Base-by-base conservation (phyloP, 768 basidiomycete species). In the Boletus fagicola region DNA sequence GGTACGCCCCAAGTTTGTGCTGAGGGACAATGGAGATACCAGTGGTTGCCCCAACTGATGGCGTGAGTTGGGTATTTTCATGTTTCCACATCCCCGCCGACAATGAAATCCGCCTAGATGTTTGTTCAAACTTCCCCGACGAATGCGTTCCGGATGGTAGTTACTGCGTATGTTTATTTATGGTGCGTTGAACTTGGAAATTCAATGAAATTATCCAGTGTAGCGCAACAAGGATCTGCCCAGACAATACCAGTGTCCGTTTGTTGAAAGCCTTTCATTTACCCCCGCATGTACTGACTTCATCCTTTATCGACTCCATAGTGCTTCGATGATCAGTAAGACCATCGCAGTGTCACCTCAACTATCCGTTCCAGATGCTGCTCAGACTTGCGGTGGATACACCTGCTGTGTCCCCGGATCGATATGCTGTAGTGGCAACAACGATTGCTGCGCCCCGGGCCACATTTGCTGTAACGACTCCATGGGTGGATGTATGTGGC, bases 401-500 rank as follows among this genome's bases (percentile, higher is more conserved):
- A 2, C 16, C 28, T 68, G 68, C 18, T 68, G 66, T 26, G 0
- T 13, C 1, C 0, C 55, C 13, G 61, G 57, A 31, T 45, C 58
- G n/a, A 24, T 9, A 12, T 67, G 65, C 46, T 67, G 66, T 36
- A 44, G 0, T 4, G 62, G 20, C 24, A 33, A 45, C n/a, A 5
- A 0, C 0, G 18, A 11, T 9, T 68, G 67, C 22, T 68, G 66
- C 20, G 43, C 22, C 28, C 0, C 46, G 8, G 61, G 65, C 44
- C 18, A 5, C 26, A 43, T 51, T 24, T 70, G 68, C 20, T 69
- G 68, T 30, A 61, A 55, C 35, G 68, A 69, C 35, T 43, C 43
- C 10, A 35, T 43, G 30, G 68, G 68, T 31, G 62, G 57, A 53
- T 69, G 68, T 70, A 45, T 26, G 68, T 64, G 12, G 8, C 13